phyloP scores from a whole-genome alignment of 148 eudicot genomes.

The Hydrangea macrophylla region DNA sequence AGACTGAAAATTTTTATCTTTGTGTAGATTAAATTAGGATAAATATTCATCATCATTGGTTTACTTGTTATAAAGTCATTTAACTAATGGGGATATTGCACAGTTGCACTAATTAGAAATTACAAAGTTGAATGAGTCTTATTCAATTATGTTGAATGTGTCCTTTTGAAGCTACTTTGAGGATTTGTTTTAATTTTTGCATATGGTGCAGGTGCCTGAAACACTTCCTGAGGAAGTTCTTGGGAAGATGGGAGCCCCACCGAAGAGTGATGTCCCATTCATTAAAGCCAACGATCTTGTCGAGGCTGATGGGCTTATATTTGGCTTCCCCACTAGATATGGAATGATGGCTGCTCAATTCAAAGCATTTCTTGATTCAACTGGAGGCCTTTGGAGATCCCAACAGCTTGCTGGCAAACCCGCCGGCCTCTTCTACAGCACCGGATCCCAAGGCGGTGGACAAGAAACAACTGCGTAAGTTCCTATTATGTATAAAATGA shows the following conservation, averaged over 20 bases:
- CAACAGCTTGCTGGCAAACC: conserved; percentile 77
- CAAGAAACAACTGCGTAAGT: conserved; percentile 83
- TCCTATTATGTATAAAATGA: background rate
- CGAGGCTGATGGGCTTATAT: conserved; percentile 73
- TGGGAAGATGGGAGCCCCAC: conserved; percentile 63
- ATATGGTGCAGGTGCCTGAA: conserved; percentile 53
- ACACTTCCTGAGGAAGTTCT: conserved; percentile 59
- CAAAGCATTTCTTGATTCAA: conserved; percentile 72
- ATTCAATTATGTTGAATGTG: background rate
- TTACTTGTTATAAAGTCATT: too few relatives aligned
- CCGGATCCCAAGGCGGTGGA: conserved; percentile 85
- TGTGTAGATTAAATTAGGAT: too few relatives aligned
- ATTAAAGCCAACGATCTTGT: conserved; percentile 49
- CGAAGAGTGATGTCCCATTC: conserved; percentile 60
- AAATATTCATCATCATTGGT: too few relatives aligned
- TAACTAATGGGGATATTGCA: too few relatives aligned
- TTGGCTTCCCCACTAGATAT: conserved; percentile 77
- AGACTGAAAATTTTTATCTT: too few relatives aligned
- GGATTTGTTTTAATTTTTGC: background rate
- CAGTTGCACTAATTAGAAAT: too few relatives aligned
- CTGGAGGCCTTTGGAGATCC: conserved; percentile 69
- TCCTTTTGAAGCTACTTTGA: background rate
- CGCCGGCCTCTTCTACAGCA: conserved; percentile 67
- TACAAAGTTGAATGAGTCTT: too few relatives aligned
- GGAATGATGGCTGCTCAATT: conserved; percentile 89